Evolutionary conservation across 495 filamentous ascomycete species (phyloP), one percentile per base, ranked within the genome.

Genomic region (Gamarada debralockiae): DNA sequence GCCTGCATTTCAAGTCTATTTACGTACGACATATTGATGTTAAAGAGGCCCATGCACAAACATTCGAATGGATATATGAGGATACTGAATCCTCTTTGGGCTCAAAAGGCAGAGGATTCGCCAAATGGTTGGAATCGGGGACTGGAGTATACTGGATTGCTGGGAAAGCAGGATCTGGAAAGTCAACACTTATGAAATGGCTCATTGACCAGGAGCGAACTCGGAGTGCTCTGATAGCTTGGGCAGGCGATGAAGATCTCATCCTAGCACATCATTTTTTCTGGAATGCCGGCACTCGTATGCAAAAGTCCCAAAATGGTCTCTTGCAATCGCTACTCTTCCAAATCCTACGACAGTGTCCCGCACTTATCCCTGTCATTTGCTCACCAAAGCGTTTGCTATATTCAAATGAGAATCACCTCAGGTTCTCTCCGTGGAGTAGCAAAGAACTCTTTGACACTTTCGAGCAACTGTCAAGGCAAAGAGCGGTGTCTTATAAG

Each of bases 291-390:
- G 73, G 73, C 3, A 67, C 59, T 3, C 40, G 38, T 10, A 51
- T 70, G 22, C 71, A 75, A 34, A 73, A 67, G 39, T 66, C 67
- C 0, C 64, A 68, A 50, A 59, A 69, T 47, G 73, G 73, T 3
- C 63, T 76, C 18, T 41, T 70, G 0, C 53, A 64, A 8, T 63
- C 64, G 12, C 29, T 72, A 3, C 42, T 74, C 3, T 68, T 64
- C 50, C 60, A 71, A 40, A 63, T 76, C 24, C 50, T 76, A 14
- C 55, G 53, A 0, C 24, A 31, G 7, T 58, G 21, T n/a, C 8
- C 18, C 15, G 17, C 4, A 3, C 41, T 44, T 9, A 44, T 44
- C 20, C 41, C 41, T 21, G 17, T 25, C 10, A 12, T 21, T 3
- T 17, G 7, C 15, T 22, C 9, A n/a, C n/a, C n/a, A n/a, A n/a